These are phyloP conservation scores for Coemansia sp. DNA, from an alignment of 192 early-diverging fungal species.

Conservation along the genomic window DNA sequence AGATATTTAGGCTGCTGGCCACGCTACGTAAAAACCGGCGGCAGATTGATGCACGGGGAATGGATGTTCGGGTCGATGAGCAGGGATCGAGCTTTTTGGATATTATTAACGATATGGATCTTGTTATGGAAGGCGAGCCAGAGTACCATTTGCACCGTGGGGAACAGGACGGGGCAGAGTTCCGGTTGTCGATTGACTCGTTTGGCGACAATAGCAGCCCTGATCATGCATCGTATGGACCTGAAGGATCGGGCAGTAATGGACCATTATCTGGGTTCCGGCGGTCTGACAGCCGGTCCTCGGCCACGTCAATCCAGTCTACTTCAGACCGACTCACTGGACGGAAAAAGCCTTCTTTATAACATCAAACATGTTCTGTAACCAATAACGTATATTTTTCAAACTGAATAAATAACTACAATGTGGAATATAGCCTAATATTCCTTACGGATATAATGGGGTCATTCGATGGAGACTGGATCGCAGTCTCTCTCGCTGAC, in stretches of 20 bases:
- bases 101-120: slow-evolving; percentile 46
- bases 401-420: background rate
- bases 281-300: slow-evolving; percentile 40
- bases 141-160: slow-evolving; percentile 26
- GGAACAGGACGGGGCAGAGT: slow-evolving; percentile 16
- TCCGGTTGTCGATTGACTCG: slow-evolving; percentile 51
- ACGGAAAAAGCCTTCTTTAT: slow-evolving; percentile 11
- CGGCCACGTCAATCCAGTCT: slow-evolving; percentile 35
- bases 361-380: background rate
- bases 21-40: slow-evolving; percentile 62
- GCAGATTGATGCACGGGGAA: slow-evolving; percentile 30
- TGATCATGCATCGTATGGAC: background rate
- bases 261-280: slow-evolving; percentile 2
- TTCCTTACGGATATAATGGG: background rate
- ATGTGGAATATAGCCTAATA: background rate
- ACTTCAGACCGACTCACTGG: slow-evolving; percentile 27
- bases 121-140: slow-evolving; percentile 18
- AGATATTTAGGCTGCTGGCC: slow-evolving; percentile 65
- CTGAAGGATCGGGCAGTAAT: background rate
- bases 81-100: slow-evolving; percentile 33
- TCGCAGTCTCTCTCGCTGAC: slow-evolving; percentile 75
- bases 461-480: slow-evolving; percentile 61
- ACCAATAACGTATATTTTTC: background rate
- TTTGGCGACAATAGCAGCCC: slow-evolving; percentile 12
- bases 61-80: slow-evolving; percentile 34